Evolutionary conservation across 129 eudicot species (phyloP), one percentile per base, ranked within the genome.

Genomic region (Erigeron canadensis): DNA sequence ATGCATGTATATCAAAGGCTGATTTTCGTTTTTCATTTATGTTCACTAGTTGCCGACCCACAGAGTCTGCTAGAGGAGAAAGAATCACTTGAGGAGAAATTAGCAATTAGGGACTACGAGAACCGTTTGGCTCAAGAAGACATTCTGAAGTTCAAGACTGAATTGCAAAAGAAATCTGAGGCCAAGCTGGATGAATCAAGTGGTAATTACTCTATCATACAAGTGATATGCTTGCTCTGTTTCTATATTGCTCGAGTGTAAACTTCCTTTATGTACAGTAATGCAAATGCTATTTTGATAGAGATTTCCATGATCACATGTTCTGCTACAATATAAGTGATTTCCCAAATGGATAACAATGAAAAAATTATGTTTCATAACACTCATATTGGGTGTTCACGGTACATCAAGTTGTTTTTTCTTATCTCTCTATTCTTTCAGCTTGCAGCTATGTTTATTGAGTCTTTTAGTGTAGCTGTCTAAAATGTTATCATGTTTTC

Each of bases 71-170:
- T 87, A 64, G 96, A 95, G 82, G 99, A 95, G 63, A 95, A 88
- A 81, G 87, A 86, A 81, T 81, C 96, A 62, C 79, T 95, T 23
- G 96, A 79, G 79, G 99, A 95, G 81, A 90, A 95, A 72, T 76
- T 95, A 80, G 96, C 99, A 56, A 79, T 95, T 37, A 72, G 83
- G 64, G 96, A 95, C 78, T 95, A 95, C 81, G 99, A 95, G 74
- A 86, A 88, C 57, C 96, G 99, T 64, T 80, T 95, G 70, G 93
- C 96, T 60, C 97, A 90, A 77, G 99, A 95, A 80, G 99, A 95
- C 75, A 77, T 83, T 58, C 54, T 74, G 60, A 90, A 86, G 74
- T 84, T 95, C 50, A 90, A 86, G 80, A 65, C 78, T 34, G 97
- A 95, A 57, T 60, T 88, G 83, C 89, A 82, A 73, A 84, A 83